Percentiles rank a stretch among this genome's conserved stretches.
Evolutionary conservation across 345 rosid genomes (phyloP).

Genomic region (Linum lewisii): DNA sequence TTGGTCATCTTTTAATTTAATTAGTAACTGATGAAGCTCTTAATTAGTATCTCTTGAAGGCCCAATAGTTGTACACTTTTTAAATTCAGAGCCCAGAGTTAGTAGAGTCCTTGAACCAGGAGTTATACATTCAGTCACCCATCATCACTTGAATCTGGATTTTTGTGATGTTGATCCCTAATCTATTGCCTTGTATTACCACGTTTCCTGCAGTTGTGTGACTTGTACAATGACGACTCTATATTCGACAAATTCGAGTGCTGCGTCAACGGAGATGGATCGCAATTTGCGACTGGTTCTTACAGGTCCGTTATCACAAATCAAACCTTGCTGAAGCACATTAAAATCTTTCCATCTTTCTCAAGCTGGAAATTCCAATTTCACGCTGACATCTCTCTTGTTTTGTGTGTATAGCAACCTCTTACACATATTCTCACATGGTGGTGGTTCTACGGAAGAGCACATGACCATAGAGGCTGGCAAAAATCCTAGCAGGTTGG

Average conservation of each 20-base stretch:
- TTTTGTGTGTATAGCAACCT: slow-evolving; percentile 33
- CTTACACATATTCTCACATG: slow-evolving; percentile 44
- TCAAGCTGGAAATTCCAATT: background rate
- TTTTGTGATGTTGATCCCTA: background rate
- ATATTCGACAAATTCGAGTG: slow-evolving; percentile 70
- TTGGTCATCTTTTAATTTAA: too few relatives aligned
- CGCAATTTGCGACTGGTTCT: slow-evolving; percentile 56
- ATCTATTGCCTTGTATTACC: background rate
- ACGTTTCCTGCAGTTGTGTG: slow-evolving; percentile 41
- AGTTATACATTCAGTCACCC: too few relatives aligned
- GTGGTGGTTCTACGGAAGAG: slow-evolving; percentile 36
- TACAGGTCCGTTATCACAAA: slow-evolving; percentile 39
- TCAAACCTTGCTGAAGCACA: background rate
- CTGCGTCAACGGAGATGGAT: slow-evolving; percentile 52
- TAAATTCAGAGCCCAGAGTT: too few relatives aligned
- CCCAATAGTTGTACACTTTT: too few relatives aligned
- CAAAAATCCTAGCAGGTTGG: slow-evolving; percentile 41
- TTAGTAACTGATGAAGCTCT: too few relatives aligned
- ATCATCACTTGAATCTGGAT: too few relatives aligned
- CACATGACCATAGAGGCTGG: slow-evolving; percentile 40
- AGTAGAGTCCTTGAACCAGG: too few relatives aligned
- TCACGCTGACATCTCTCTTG: slow-evolving; percentile 13
- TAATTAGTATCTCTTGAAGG: too few relatives aligned
- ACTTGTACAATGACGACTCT: slow-evolving; percentile 46
- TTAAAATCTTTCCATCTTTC: slow-evolving; percentile 1